phyloP scores from a whole-genome alignment of 306 rosid species.

The barrel medic (Medicago truncatula) region MtrunA17r5.0-ANR NC_053043.1:33062501-33063000 shows the following conservation, averaged over 20 bases:
- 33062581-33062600: constrained; percentile 69
- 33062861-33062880: neutral
- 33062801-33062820: neutral
- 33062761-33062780: constrained; percentile 15
- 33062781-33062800: neutral
- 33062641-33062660: constrained; percentile 67
- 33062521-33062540: neutral
- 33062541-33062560: neutral
- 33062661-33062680: constrained; percentile 62
- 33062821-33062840: neutral
- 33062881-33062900: neutral
- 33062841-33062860: too few species aligned
- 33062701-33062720: constrained; percentile 49
- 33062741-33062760: constrained; percentile 62
- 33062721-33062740: constrained; percentile 63
- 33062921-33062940: neutral
- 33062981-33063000: neutral
- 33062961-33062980: neutral
- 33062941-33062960: neutral
- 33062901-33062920: neutral
- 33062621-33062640: constrained; percentile 74
- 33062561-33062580: constrained; percentile 55
- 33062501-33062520: neutral
- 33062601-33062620: constrained; percentile 66
- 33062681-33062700: constrained; percentile 59